Conservation (phyloP, 108 stramenopile genomes). For the Pseudonitzschia multiseries region DNA sequence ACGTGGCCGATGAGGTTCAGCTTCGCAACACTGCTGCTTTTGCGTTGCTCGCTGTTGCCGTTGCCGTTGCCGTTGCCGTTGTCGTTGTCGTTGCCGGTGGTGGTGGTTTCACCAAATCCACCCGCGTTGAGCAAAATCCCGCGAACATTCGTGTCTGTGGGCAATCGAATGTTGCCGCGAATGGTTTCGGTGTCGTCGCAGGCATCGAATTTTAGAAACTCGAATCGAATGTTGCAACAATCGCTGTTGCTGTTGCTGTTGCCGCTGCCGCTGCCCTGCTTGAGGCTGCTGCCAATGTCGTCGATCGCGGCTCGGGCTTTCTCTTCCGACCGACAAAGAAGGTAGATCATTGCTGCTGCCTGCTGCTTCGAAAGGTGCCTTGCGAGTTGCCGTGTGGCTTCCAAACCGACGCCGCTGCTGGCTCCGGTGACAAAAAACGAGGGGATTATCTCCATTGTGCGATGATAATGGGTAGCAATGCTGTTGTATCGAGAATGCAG, state of each 20-base stretch:
- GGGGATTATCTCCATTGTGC: slow-evolving; percentile 20
- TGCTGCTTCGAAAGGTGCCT: not conserved
- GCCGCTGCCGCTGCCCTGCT: not conserved
- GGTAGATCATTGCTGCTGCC: not conserved
- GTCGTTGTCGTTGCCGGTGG: not conserved
- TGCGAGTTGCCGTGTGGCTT: slow-evolving; percentile 44
- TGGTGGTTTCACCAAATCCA: slow-evolving; percentile 11
- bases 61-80: not conserved
- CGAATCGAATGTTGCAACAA: not conserved
- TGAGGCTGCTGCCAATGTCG: not conserved
- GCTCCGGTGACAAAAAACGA: slow-evolving; percentile 49
- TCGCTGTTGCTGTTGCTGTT: not conserved
- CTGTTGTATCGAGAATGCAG: no score
- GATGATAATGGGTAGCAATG: not conserved
- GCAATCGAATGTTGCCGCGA: not conserved
- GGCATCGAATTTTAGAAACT: slow-evolving; percentile 28
- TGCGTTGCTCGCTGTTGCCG: not conserved
- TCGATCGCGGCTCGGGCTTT: slow-evolving; percentile 21
- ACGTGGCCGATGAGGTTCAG: slow-evolving; percentile 13
- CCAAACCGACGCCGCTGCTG: slow-evolving; percentile 52
- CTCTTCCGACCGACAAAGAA: slow-evolving; percentile 26
- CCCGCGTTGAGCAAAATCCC: slow-evolving; percentile 34
- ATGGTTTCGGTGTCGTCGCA: slow-evolving; percentile 17
- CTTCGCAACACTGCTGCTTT: not conserved
- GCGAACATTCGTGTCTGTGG: not conserved